Conservation (phyloP, 106 monocot species). For the Allium fistulosum region DNA sequence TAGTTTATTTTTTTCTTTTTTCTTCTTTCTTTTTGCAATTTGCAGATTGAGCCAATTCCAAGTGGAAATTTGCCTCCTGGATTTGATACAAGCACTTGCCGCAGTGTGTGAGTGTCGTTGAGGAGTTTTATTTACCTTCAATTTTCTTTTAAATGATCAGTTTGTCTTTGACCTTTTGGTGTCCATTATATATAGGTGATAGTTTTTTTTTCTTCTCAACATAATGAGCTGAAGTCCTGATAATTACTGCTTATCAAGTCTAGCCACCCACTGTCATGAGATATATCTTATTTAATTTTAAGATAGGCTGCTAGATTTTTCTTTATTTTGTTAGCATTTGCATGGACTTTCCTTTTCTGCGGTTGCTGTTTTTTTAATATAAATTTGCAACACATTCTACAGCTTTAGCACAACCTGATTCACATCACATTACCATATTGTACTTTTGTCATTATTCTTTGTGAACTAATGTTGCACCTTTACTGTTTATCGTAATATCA, state of each 20-base stretch:
- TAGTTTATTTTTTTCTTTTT: constrained; percentile 20
- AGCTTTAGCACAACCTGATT: too few species aligned
- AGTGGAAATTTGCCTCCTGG: constrained; percentile 98
- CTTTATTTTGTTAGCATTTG: neutral
- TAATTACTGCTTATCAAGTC: neutral
- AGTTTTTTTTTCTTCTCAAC: neutral
- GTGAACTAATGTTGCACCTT: too few species aligned
- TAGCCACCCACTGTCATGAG: too few species aligned
- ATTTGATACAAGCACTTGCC: constrained; percentile 94
- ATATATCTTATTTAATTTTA: too few species aligned
- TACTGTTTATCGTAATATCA: neutral
- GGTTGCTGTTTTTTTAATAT: neutral
- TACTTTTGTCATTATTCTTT: too few species aligned
- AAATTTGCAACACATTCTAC: neutral
- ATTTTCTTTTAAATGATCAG: neutral
- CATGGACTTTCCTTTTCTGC: neutral
- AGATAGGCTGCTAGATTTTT: neutral
- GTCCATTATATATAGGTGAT: neutral
- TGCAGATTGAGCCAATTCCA: constrained; percentile 95
- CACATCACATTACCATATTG: too few species aligned
- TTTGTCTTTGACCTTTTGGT: neutral
- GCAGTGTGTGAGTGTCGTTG: constrained; percentile 93
- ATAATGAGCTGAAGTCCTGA: neutral
- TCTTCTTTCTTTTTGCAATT: constrained; percentile 49
- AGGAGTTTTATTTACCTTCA: constrained; percentile 19